phyloP scores from a whole-genome alignment of 2,329 filamentous ascomycete species.

The Fusarium sp. region DNA sequence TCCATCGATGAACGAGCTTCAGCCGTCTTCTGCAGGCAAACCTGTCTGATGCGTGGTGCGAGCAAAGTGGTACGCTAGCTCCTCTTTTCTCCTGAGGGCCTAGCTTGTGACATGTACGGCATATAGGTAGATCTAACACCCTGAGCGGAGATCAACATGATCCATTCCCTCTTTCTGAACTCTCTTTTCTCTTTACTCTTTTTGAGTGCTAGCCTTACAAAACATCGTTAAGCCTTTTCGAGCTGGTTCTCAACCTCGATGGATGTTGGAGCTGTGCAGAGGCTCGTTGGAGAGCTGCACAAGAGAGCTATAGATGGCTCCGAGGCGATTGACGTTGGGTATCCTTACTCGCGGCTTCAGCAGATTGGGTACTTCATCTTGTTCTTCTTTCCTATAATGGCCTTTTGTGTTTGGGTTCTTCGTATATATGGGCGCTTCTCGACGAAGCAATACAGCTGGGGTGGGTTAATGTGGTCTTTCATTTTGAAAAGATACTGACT shows the following conservation, averaged over 20 bases:
- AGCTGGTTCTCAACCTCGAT: conserved; percentile 21
- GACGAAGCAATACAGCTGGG: conserved; percentile 29
- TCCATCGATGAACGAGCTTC: neutral
- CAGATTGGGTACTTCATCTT: conserved; percentile 32
- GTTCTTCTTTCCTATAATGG: conserved; percentile 29
- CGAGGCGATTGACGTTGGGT: conserved; percentile 6
- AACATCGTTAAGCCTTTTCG: neutral
- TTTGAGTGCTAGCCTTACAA: neutral
- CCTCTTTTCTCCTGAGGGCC: neutral
- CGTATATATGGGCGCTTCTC: conserved; percentile 26
- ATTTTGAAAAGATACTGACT: neutral
- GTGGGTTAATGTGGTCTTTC: neutral
- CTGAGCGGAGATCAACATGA: conserved; percentile 1
- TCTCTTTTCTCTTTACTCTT: neutral
- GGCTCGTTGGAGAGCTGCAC: conserved; percentile 13
- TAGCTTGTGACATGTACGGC: neutral
- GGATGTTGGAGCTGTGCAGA: conserved; percentile 15
- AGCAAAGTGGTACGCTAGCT: neutral
- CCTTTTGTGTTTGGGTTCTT: conserved; percentile 21
- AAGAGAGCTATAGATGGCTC: conserved; percentile 5
- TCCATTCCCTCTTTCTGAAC: neutral
- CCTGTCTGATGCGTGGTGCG: conserved; percentile 1
- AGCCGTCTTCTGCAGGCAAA: neutral
- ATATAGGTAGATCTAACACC: conserved; percentile 10
- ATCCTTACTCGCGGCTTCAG: conserved; percentile 29